Base-by-base conservation (phyloP, 306 rosid species). In the Medicago lupulina region DNA sequence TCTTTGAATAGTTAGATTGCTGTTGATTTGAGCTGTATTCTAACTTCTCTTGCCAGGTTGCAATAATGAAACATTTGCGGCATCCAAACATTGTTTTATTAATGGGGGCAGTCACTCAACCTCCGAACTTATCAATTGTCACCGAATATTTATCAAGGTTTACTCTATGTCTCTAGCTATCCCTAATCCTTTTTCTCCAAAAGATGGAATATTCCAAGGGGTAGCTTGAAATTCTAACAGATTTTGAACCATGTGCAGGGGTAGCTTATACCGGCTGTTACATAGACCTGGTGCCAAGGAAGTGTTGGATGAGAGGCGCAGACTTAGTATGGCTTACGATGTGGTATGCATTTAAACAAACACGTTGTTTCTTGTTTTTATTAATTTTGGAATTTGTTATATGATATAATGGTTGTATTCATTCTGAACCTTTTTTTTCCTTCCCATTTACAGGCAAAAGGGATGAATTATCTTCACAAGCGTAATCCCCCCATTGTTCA, bases 81-180 rank as follows among this genome's bases (percentile, higher is more conserved):
- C 99, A 96, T 90, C 99, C 99, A 41, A 96, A 96, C 73, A 96
- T 96, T 51, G 99, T 96, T 80, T 89, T 96, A 75, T 90, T 90
- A 70, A 96, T 96, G 99, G 99, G 99, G 18, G 99, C 99, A 41
- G 99, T 96, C 79, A 96, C 96, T 14, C 89, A 90, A 78, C 99
- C 92, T 53, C 99, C 99, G 39, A 92, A 96, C 85, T 80, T 96
- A 76, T 96, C 99, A 72, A 96, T 96, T 70, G 99, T 96, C 86
- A 96, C 98, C 1, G 99, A 96, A 86, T 96, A 96, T 87, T 83
- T 95, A 81, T 89, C 99, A 77, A 95, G 99, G 99, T 95, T 80
- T 65, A 8, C 18, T 61, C 21, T 54, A 55, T 53, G 63, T 78
- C 75, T 57, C 75, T 77, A 51, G 44, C 69, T 59, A 63, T 68